A percentile compares a stretch with the other conserved stretches of the same genome.
Conservation (phyloP, 345 rosid species). For the Eucalyptus caleyi region DNA sequence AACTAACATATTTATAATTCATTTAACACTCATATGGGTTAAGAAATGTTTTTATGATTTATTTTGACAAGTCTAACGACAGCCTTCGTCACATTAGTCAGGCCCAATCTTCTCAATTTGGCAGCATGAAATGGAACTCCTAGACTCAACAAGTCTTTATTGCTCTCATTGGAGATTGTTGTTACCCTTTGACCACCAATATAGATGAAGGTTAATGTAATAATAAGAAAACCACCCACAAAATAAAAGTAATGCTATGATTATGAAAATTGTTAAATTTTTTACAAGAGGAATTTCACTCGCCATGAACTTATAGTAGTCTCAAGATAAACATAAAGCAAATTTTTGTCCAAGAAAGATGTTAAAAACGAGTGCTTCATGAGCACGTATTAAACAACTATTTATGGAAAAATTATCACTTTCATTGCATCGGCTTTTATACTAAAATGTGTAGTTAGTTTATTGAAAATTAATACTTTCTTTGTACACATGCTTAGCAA, state of each 20-base stretch:
- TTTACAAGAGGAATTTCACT: neutral
- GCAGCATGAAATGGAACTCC: neutral
- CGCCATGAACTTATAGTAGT: neutral
- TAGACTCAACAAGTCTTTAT: neutral
- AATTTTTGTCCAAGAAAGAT: neutral
- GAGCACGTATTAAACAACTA: neutral
- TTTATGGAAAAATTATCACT: neutral
- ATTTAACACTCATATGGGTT: too few species aligned
- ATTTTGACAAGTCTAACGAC: accelerated
- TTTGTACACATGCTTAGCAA: neutral
- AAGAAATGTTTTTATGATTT: accelerated
- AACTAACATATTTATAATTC: accelerated
- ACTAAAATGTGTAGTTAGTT: neutral
- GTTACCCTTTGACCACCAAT: neutral
- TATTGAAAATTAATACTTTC: neutral
- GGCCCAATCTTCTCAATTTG: neutral
- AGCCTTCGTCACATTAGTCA: accelerated
- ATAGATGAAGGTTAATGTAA: neutral
- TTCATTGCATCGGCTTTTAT: neutral
- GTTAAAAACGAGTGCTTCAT: neutral
- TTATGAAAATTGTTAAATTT: too few species aligned
- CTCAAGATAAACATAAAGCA: neutral
- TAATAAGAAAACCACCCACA: neutral
- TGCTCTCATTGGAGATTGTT: neutral
- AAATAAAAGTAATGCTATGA: neutral